Evolutionary conservation across 1,284 basidiomycete species (phyloP).

Genomic region (Paramarasmius palmivorus): DNA sequence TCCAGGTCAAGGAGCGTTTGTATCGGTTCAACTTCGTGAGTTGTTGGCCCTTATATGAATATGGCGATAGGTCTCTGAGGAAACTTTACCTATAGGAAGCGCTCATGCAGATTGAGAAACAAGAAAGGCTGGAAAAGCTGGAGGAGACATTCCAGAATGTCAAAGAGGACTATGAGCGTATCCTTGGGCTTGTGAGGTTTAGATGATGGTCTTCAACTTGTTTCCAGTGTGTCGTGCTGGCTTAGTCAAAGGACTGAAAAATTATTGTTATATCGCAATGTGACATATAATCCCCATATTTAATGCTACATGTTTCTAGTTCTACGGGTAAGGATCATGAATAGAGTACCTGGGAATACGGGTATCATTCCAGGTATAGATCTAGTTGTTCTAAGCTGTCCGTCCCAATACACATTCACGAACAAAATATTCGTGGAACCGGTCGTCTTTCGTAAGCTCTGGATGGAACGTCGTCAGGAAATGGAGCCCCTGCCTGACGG

Average conservation of each 20-base stretch:
- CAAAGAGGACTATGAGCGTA: conserved; percentile 82
- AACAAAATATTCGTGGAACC: conserved; percentile 90
- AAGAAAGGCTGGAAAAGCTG: conserved; percentile 86
- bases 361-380: too few species aligned
- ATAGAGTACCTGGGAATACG: too few species aligned
- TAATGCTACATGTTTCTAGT: too few species aligned
- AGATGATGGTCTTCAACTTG: background rate
- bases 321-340: too few species aligned
- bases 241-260: too few species aligned
- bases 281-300: too few species aligned
- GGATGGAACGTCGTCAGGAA: conserved; percentile 94
- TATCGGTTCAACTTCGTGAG: conserved; percentile 94
- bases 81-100: conserved; percentile 61
- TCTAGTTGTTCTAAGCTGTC: too few species aligned
- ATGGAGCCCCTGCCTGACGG: conserved; percentile 82
- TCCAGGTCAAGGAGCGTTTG: conserved; percentile 91
- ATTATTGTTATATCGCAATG: too few species aligned
- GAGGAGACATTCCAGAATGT: conserved; percentile 94
- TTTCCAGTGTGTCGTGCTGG: background rate
- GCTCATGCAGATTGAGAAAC: conserved; percentile 81
- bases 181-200: conserved; percentile 56
- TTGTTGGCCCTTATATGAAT: conserved; percentile 14
- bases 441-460: conserved; percentile 84
- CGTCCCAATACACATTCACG: conserved; percentile 53
- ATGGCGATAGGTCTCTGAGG: conserved; percentile 6